Percentiles rank a stretch among this genome's conserved stretches.
These are phyloP conservation scores for Kodamaea laetipori DNA, from an alignment of 805 yeast species.

Conservation along the genomic window DNA sequence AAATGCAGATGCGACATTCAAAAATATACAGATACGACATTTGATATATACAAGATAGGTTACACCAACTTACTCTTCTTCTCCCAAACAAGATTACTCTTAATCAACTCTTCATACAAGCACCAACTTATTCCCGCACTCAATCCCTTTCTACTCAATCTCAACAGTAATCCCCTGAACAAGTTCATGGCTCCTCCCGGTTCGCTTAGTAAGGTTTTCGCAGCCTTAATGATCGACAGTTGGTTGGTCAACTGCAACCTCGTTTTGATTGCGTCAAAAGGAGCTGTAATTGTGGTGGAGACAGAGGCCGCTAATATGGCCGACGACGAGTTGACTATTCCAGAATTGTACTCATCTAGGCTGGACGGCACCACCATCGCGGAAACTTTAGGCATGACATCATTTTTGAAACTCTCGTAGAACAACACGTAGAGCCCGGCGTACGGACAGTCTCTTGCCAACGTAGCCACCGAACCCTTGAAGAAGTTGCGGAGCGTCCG, in stretches of 20 bases:
- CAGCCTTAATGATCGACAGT: conserved; percentile 43
- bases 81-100: conserved; percentile 16
- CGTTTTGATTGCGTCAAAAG: conserved; percentile 92
- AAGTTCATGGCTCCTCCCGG: conserved; percentile 56
- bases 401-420: conserved; percentile 74
- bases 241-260: conserved; percentile 70
- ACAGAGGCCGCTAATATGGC: conserved; percentile 77
- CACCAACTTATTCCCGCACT: conserved; percentile 98
- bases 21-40: conserved; percentile 1
- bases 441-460: conserved; percentile 90
- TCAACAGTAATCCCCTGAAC: conserved; percentile 80
- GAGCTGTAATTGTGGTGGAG: conserved; percentile 88
- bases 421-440: conserved; percentile 90
- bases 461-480: conserved; percentile 84
- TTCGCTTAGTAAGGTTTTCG: conserved; percentile 44
- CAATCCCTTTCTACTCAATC: conserved; percentile 81
- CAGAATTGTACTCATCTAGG: conserved; percentile 24
- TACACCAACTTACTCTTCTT: conserved; percentile 8
- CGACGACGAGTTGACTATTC: conserved; percentile 65
- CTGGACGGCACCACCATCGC: conserved; percentile 13
- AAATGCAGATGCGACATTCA: too few species aligned
- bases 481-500: conserved; percentile 68
- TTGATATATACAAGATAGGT: neutral
- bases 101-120: conserved; percentile 85
- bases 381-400: conserved; percentile 44